These are phyloP conservation scores for Capsicum baccatum DNA, from an alignment of 257 asterid species.

Conservation along the genomic window DNA sequence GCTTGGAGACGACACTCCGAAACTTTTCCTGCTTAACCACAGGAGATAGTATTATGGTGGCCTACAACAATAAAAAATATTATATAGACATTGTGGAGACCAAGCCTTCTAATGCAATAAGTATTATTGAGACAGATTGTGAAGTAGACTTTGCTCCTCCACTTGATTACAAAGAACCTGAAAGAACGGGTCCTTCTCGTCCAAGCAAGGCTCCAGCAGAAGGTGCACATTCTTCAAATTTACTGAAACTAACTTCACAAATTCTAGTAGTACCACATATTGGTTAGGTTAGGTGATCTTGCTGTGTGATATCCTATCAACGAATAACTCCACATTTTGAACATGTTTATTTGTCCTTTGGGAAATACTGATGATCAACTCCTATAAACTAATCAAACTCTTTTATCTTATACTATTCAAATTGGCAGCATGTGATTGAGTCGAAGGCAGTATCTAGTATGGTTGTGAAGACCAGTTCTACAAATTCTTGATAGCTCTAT, in stretches of 20 bases:
- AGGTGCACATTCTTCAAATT: slow-evolving; percentile 47
- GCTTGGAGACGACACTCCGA: slow-evolving; percentile 96
- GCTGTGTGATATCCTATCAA: slow-evolving; percentile 6
- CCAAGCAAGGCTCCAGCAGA: slow-evolving; percentile 67
- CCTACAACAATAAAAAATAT: slow-evolving; percentile 89
- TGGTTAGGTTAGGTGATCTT: neutral
- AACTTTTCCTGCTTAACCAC: slow-evolving; percentile 96
- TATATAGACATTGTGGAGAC: slow-evolving; percentile 95
- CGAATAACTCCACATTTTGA: neutral
- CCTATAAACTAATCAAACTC: neutral
- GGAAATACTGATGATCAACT: neutral
- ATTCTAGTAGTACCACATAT: neutral
- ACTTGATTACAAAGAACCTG: slow-evolving; percentile 96
- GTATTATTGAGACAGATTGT: slow-evolving; percentile 95
- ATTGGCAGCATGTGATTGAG: neutral
- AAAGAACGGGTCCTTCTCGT: slow-evolving; percentile 55
- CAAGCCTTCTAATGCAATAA: slow-evolving; percentile 93
- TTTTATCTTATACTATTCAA: slow-evolving; percentile 14
- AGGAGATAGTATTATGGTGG: slow-evolving; percentile 99
- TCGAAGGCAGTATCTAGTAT: neutral
- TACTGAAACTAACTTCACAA: slow-evolving; percentile 2
- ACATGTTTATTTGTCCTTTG: neutral
- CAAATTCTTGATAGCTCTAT: neutral
- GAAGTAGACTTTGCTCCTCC: slow-evolving; percentile 99
- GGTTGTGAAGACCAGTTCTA: neutral